phyloP scores from a whole-genome alignment of 495 filamentous ascomycete genomes.

The Massariosphaeria phaeospora region DNA sequence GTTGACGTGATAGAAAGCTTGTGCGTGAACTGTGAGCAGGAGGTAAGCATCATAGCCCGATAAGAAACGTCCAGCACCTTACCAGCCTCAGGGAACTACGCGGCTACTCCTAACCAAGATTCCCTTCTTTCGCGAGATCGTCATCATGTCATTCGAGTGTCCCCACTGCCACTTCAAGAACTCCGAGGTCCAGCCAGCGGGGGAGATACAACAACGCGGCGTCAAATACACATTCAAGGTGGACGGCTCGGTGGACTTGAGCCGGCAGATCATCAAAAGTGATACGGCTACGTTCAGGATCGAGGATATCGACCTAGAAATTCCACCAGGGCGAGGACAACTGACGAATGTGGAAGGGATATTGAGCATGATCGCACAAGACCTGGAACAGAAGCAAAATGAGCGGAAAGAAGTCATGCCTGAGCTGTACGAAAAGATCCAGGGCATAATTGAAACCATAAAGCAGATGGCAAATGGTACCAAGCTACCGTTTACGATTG shows the following conservation, averaged over 20 bases:
- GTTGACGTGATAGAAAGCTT: slow-evolving; percentile 68
- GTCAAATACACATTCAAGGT: slow-evolving; percentile 71
- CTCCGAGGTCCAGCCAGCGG: slow-evolving; percentile 86
- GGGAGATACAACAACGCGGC: slow-evolving; percentile 83
- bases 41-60: slow-evolving; percentile 54
- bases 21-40: slow-evolving; percentile 83
- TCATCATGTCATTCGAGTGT: slow-evolving; percentile 95
- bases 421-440: slow-evolving; percentile 70
- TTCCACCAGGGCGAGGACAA: slow-evolving; percentile 81
- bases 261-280: slow-evolving; percentile 84
- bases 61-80: not conserved
- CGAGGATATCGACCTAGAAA: slow-evolving; percentile 82
- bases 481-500: slow-evolving; percentile 80
- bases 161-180: slow-evolving; percentile 81
- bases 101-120: slow-evolving; percentile 83
- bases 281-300: slow-evolving; percentile 78
- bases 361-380: slow-evolving; percentile 65
- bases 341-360: slow-evolving; percentile 90
- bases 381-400: slow-evolving; percentile 69
- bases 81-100: slow-evolving; percentile 62
- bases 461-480: slow-evolving; percentile 66
- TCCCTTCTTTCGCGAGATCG: slow-evolving; percentile 92
- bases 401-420: slow-evolving; percentile 66
- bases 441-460: slow-evolving; percentile 63
- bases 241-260: slow-evolving; percentile 63